Evolutionary conservation across 805 yeast species (phyloP).

Genomic region (Henningerozyma blattae): DNA sequence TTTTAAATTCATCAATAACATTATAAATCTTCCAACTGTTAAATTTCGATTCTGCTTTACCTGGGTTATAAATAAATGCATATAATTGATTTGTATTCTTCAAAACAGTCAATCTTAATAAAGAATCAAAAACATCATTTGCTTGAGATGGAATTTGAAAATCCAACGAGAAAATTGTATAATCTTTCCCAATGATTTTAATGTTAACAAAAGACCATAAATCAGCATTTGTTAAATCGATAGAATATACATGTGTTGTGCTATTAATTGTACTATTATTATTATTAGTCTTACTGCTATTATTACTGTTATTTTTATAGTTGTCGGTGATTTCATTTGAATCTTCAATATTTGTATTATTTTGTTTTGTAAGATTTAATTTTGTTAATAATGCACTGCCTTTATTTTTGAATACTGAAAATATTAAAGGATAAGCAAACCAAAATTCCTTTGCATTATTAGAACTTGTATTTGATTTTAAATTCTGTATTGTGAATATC

Average conservation of each 20-base stretch:
- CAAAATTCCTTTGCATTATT: constrained; percentile 51
- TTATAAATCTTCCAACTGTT: constrained; percentile 69
- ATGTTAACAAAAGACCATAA: constrained; percentile 37
- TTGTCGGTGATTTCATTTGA: neutral
- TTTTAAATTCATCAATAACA: constrained; percentile 47
- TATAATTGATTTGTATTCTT: constrained; percentile 47
- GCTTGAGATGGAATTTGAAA: constrained; percentile 49
- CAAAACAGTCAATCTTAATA: constrained; percentile 53
- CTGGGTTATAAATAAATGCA: constrained; percentile 75
- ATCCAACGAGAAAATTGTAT: constrained; percentile 68
- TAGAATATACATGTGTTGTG: constrained; percentile 1
- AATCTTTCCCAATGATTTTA: constrained; percentile 73
- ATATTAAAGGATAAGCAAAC: constrained; percentile 83
- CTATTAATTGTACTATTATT: too few species aligned
- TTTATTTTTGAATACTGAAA: constrained; percentile 43
- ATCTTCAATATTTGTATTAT: neutral
- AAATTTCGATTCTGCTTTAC: constrained; percentile 39
- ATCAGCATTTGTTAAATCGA: constrained; percentile 8
- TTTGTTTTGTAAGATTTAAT: constrained; percentile 4
- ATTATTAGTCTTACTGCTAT: neutral
- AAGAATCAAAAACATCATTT: constrained; percentile 58
- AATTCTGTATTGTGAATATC: constrained; percentile 38
- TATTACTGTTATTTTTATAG: neutral
- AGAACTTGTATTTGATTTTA: constrained; percentile 1
- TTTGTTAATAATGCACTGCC: constrained; percentile 33